phyloP scores from a whole-genome alignment of 2,329 filamentous ascomycete species.

The Orbilia oligospora region DNA sequence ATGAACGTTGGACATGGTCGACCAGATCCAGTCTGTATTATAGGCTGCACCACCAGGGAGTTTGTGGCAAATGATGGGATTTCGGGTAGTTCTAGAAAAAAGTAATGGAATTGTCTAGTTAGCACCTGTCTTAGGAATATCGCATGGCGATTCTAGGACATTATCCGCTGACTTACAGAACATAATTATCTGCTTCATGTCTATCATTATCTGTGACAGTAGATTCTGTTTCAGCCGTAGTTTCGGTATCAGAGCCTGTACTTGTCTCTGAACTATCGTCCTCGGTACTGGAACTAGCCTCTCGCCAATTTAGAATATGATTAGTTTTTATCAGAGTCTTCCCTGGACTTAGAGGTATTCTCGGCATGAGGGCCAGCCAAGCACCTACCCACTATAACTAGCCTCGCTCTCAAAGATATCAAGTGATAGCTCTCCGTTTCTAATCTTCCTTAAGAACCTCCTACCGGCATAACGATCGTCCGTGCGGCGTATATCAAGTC shows the following conservation, averaged over 20 bases:
- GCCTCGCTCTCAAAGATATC: slow-evolving; percentile 28
- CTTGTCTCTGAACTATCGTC: slow-evolving; percentile 28
- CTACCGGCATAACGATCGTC: slow-evolving; percentile 19
- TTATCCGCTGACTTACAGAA: slow-evolving; percentile 1
- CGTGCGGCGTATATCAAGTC: slow-evolving; percentile 15
- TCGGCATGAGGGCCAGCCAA: neutral
- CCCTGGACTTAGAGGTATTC: neutral
- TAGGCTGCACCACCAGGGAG: slow-evolving; percentile 31
- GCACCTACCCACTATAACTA: slow-evolving; percentile 13
- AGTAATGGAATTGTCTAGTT: neutral
- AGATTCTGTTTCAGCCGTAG: slow-evolving; percentile 18
- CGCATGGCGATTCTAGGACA: too few relatives aligned
- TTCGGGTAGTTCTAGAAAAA: slow-evolving; percentile 13
- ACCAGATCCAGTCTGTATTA: slow-evolving; percentile 45
- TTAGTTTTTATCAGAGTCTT: neutral
- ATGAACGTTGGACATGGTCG: slow-evolving; percentile 44
- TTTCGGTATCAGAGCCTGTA: slow-evolving; percentile 21
- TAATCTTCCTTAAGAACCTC: slow-evolving; percentile 13
- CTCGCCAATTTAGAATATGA: neutral
- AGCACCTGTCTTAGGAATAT: neutral
- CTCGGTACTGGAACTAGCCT: slow-evolving; percentile 7
- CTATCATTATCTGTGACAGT: slow-evolving; percentile 17
- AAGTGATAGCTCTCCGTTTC: slow-evolving; percentile 23
- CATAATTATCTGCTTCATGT: slow-evolving; percentile 17
- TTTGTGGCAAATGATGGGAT: slow-evolving; percentile 27